Evolutionary conservation across 495 filamentous ascomycete genomes (phyloP), one percentile per base, ranked within the genome.

Genomic region (Pseudoneurospora amorphoporcata): DNA sequence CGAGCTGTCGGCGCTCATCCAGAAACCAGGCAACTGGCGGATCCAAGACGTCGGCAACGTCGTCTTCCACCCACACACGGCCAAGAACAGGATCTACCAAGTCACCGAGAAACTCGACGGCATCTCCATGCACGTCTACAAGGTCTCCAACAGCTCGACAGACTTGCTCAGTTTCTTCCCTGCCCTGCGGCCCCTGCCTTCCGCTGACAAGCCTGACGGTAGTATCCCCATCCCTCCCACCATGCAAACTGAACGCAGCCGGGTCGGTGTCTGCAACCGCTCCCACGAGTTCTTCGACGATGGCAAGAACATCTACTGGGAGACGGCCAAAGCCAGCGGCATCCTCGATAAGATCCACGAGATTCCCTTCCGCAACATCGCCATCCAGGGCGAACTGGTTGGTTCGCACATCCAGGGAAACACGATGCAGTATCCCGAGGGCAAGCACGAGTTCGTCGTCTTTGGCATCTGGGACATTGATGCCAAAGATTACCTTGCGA

Each of bases 51-150:
- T 61, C 12, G 53, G 53, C 53, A 6, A 69, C 9, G 10, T 16
- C 38, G 41, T 74, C 7, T 74, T 72, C 47, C 37, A 74, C 14
- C 17, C 69, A 12, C 42, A 72, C 41, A 42, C 70, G 3, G 71
- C 68, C 9, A 8, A 38, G 4, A n/a, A 40, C 0, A 73, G 35
- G 17, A 35, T 68, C 1, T 79, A 72, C 72, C 76, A 79, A 68
- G 71, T 77, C 40, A 76, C 77, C 0, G 74, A 77, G 65, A 79
- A 77, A 68, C 68, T 77, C 17, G 77, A 79, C 69, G 77, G 77
- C n/a, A 8, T 77, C 3, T 71, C 74, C 68, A 77, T 77, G 76
- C 45, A 61, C 19, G 68, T 79, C 17, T 79, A 77, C 76, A 68
- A 74, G 12, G 43, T 76, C 65, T 47, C 69, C 29, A 41, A 41